Evolutionary conservation across 345 rosid genomes (phyloP), one percentile per base, ranked within the genome.

Genomic region (Rhizophora mangle): DNA sequence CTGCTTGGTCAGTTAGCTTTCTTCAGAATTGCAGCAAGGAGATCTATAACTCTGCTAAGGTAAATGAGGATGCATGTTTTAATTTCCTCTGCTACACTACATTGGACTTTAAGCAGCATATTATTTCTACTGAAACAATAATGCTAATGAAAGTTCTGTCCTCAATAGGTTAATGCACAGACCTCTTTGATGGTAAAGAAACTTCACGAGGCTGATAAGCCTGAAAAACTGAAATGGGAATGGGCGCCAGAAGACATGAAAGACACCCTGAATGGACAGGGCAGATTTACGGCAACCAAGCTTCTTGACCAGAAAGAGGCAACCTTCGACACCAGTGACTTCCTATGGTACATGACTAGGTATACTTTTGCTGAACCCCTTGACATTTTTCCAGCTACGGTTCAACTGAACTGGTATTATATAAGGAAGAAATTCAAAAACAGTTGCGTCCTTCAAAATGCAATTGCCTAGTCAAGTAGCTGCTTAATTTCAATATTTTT

Each of bases 21-120:
- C 76, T 72, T 8, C 70, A 49, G 24, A 59, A 43, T 21, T 73
- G 76, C 39, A 73, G 61, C 62, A 36, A 73, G 62, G 76, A 66
- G 53, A 37, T 61, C 24, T 54, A 51, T 63, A 66, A 53, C 71
- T 31, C 56, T 27, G 76, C 67, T 2, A 73, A 67, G 75, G 65
- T 58, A 43, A 15, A 43, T 43, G 49, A 2, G 49, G 16, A 13
- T 43, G 49, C 49, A 43, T 43, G 4, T 43, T 43, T 10, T 43
- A 11, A 10, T 43, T 43, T 43, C 46, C 46, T 11, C 16, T 3
- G 47, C 16, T 43, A 2, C 16, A 43, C 49, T 43, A 43, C 18
- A 11, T 15, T 13, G 3, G 18, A 11, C 18, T 13, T 43, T 13
- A 13, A 13, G 16, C 49, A 2, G 49, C 49, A 11, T 43, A 43